Conservation (phyloP, 306 rosid genomes). For the Geum urbanum region DNA sequence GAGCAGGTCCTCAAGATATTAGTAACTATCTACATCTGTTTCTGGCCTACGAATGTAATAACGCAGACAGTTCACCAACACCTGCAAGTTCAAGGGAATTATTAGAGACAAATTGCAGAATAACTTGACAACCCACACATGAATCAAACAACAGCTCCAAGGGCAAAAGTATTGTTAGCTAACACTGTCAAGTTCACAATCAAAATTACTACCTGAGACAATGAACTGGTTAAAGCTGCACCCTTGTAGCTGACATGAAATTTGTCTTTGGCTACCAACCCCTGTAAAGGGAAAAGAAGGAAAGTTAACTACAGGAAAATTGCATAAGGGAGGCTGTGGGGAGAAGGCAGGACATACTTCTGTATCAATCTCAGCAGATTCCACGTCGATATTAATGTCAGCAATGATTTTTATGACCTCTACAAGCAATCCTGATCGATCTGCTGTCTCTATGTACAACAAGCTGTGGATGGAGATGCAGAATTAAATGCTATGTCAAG, state of each 20-base stretch:
- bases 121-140: background rate
- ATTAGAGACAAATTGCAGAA: background rate
- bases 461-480: slow-evolving; percentile 45
- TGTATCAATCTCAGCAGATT: slow-evolving; percentile 90
- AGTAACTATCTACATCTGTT: slow-evolving; percentile 86
- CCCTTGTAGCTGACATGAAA: slow-evolving; percentile 93
- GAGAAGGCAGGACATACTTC: slow-evolving; percentile 44
- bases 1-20: slow-evolving; percentile 7
- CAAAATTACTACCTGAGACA: slow-evolving; percentile 65
- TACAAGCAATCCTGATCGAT: slow-evolving; percentile 81
- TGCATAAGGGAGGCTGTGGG: slow-evolving; percentile 3
- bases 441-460: slow-evolving; percentile 87
- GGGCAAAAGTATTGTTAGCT: background rate
- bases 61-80: slow-evolving; percentile 78
- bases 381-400: slow-evolving; percentile 87
- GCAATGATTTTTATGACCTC: slow-evolving; percentile 83
- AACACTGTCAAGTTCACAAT: background rate
- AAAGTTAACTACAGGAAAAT: slow-evolving; percentile 17
- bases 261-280: slow-evolving; percentile 87
- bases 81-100: slow-evolving; percentile 43
- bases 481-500: slow-evolving; percentile 24
- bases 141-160: background rate
- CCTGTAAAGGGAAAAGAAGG: slow-evolving; percentile 42
- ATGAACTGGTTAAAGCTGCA: slow-evolving; percentile 67
- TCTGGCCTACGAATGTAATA: slow-evolving; percentile 91